phyloP scores from a whole-genome alignment of 768 basidiomycete species.

The Rhodocollybia butyracea region DNA sequence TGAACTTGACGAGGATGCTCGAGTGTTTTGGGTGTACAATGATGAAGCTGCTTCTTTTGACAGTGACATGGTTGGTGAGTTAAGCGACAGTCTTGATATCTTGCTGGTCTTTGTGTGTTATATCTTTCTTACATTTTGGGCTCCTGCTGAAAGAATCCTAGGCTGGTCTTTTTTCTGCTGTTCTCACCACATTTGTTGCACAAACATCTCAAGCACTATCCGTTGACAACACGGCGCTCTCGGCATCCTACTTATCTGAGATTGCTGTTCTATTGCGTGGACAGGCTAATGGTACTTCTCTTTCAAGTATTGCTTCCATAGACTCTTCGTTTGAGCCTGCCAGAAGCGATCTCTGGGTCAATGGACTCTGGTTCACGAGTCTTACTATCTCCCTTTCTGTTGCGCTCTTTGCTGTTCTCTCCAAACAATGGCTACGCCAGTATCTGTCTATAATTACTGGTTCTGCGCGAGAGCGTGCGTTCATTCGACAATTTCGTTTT shows the following conservation, averaged over 20 bases:
- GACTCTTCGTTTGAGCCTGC: too few relatives aligned
- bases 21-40: conserved; percentile 36
- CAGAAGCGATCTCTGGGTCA: conserved; percentile 19
- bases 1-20: conserved; percentile 29
- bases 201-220: conserved; percentile 31
- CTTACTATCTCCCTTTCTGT: conserved; percentile 38
- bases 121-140: neutral
- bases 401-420: conserved; percentile 41
- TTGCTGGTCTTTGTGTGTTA: conserved; percentile 35
- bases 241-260: conserved; percentile 19
- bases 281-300: too few relatives aligned
- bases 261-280: conserved; percentile 30
- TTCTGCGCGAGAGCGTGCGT: conserved; percentile 21
- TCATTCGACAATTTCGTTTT: conserved; percentile 37
- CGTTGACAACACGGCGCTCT: conserved; percentile 20
- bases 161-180: conserved; percentile 39
- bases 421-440: conserved; percentile 46
- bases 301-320: too few relatives aligned
- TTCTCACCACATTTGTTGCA: conserved; percentile 35
- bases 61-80: conserved; percentile 26
- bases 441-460: conserved; percentile 30
- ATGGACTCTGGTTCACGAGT: conserved; percentile 38
- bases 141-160: conserved; percentile 37
- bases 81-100: conserved; percentile 38
- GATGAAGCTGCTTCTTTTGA: conserved; percentile 30